A percentile compares a stretch with the other conserved stretches of the same genome.
Evolutionary conservation across 139 green algal species (phyloP).

Genomic region (Astrephomene gubernaculifera): DNA sequence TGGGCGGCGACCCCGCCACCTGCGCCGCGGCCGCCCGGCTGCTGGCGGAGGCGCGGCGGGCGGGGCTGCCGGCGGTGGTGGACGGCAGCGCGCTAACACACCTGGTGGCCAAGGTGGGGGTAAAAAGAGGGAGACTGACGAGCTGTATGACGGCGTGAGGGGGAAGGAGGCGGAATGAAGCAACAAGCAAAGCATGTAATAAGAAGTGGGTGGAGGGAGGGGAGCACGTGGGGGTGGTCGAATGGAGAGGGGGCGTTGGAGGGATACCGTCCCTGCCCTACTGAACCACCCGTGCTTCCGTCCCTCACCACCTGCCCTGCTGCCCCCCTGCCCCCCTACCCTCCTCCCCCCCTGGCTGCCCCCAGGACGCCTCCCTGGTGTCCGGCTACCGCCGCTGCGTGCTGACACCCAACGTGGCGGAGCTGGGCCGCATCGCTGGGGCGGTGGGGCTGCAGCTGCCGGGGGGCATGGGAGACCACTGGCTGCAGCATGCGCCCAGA

Average conservation of each 20-base stretch:
- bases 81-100: slow-evolving; percentile 59
- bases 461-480: slow-evolving; percentile 49
- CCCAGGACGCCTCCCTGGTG: slow-evolving; percentile 12
- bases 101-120: slow-evolving; percentile 41
- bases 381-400: slow-evolving; percentile 52
- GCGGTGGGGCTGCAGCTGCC: slow-evolving; percentile 49
- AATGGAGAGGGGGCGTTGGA: too few relatives aligned
- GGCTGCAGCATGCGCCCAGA: slow-evolving; percentile 47
- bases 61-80: slow-evolving; percentile 52
- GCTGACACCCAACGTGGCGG: slow-evolving; percentile 73
- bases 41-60: background rate
- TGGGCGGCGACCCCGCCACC: slow-evolving; percentile 72
- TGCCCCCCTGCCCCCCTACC: background rate
- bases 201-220: too few relatives aligned
- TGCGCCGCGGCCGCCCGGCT: background rate
- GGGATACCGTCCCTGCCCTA: too few relatives aligned
- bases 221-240: too few relatives aligned
- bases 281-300: too few relatives aligned
- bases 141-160: too few relatives aligned
- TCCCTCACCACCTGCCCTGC: background rate
- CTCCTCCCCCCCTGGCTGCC: background rate
- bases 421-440: slow-evolving; percentile 63
- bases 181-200: too few relatives aligned
- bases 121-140: too few relatives aligned
- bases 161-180: too few relatives aligned